Base-by-base conservation (phyloP, 1,139 yeast genomes). In the Meyerozyma smithsonii region DNA sequence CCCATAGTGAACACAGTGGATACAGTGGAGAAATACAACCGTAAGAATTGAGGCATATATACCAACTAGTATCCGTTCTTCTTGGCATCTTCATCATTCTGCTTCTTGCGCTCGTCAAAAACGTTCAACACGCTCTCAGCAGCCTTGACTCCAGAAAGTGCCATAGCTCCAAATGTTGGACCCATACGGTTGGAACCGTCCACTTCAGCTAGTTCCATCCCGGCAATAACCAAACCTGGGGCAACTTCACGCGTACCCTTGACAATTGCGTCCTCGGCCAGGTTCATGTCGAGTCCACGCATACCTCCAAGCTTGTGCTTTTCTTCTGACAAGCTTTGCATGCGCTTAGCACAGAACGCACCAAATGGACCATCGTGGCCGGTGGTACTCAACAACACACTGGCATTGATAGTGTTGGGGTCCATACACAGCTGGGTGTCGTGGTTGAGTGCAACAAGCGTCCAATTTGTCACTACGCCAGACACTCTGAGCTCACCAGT, bases 301-400 rank as follows among this genome's bases (percentile, higher is more conserved):
- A 84, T 84, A 42, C 84, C 86, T 41, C 81, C 83, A 43, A 80
- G 64, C 56, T 76, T 69, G 23, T 34, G 47, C 35, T 36, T 40
- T 37, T 58, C 55, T 42, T 65, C 64, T 4, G 28, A 12, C 15
- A 39, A 12, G 15, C 23, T 21, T 8, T 30, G 35, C 52, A 68
- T 58, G 52, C 74, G 59, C 53, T 69, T 69, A 21, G 85, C 89
- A 44, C 80, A 75, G 63, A 82, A 83, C n/a, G 90, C 90, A 44
- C 92, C 92, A 62, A 83, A 81, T 40, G 89, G 89, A 51, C 92
- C 92, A 58, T 84, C 92, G 54, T 84, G 92, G 40, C 92, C 92
- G 32, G 87, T 77, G 45, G 89, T 79, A 12, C 89, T 81, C 45
- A 84, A 67, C 41, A 84, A 77, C 40, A 84, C 79, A 53, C 81